Base-by-base conservation (phyloP, 108 stramenopile species). In the Seminavis robusta region DNA sequence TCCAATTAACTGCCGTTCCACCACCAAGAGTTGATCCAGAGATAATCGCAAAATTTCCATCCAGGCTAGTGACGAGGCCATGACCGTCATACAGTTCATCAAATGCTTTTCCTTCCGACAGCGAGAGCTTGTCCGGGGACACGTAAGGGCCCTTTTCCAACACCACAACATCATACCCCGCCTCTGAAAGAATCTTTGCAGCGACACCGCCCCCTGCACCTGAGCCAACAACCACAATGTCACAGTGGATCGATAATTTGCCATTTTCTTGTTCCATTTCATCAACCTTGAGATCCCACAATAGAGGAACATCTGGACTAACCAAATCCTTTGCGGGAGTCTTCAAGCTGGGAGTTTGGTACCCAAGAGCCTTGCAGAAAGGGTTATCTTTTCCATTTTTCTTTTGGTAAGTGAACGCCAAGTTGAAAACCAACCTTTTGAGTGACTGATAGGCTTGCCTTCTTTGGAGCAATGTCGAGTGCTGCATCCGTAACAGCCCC, bases 1-100 rank as follows among this genome's bases (percentile, higher is more conserved):
- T 44, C 80, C 80, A 81, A 59, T 81, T 81, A 1, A 81, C 40
- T 0, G 73, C 53, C 7, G 64, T 77, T n/a, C 79, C 79, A 24
- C 82, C 79, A 16, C 82, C 79, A 25, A 80, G 61, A 33, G 68
- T 71, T 2, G 65, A 47, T 2, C 76, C 82, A 26, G 76, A 76
- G 6, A 80, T 34, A 42, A 80, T 59, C 25, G 64, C 33, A 10
- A 80, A 25, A 25, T 59, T 68, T 2, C 61, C 61, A 41, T 80
- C 79, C 20, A 40, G 52, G 13, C 76, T 46, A 8, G 73, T 67
- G 36, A 78, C 17, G 4, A 78, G 37, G 45, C 67, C 62, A 11
- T 32, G 56, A 19, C 63, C 28, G 34, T 78, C 76, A 38, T 74
- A 78, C 29, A 68, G 34, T 55, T 49, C 46, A 26, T 60, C 59